These are phyloP conservation scores for Cyanodermella asteris DNA, from an alignment of 2,329 filamentous ascomycete species.

Conservation along the genomic window DNA sequence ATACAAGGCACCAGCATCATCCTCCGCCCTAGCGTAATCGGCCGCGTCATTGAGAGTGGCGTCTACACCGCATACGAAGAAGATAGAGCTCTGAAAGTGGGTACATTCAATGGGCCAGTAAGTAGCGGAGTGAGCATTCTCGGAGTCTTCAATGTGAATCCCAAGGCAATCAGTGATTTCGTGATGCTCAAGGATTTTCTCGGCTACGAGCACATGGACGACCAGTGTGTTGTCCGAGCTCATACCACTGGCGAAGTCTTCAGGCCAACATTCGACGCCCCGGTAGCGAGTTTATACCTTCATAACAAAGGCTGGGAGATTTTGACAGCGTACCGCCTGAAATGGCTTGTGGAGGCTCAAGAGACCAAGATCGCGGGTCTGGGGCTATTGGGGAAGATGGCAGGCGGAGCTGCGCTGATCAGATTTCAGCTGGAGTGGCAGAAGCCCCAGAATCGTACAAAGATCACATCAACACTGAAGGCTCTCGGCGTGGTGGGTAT, in stretches of 20 bases:
- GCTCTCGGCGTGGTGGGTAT: slow-evolving; percentile 52
- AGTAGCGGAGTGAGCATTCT: slow-evolving; percentile 33
- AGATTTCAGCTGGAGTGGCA: too few species aligned
- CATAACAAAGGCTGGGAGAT: slow-evolving; percentile 55
- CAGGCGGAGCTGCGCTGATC: slow-evolving; percentile 57
- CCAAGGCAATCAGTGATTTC: slow-evolving; percentile 41
- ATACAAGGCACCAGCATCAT: slow-evolving; percentile 53
- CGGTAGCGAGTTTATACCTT: slow-evolving; percentile 41
- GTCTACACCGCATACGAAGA: slow-evolving; percentile 60
- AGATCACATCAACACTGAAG: slow-evolving; percentile 50
- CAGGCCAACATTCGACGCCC: slow-evolving; percentile 24
- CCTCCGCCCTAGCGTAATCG: slow-evolving; percentile 54
- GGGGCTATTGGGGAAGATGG: slow-evolving; percentile 74
- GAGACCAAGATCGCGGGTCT: slow-evolving; percentile 41
- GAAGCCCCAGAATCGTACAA: slow-evolving; percentile 27
- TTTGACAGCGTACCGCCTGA: slow-evolving; percentile 49
- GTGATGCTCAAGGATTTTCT: slow-evolving; percentile 52
- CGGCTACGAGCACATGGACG: slow-evolving; percentile 33
- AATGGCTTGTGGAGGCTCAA: slow-evolving; percentile 24
- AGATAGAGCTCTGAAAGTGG: slow-evolving; percentile 50
- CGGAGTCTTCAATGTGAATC: slow-evolving; percentile 64
- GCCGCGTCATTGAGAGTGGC: slow-evolving; percentile 48
- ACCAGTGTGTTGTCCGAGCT: slow-evolving; percentile 50
- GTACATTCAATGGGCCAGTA: slow-evolving; percentile 49
- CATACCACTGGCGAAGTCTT: slow-evolving; percentile 46